Base-by-base conservation (phyloP, 768 basidiomycete genomes). In the Chlorophyllum brunneum region DNA sequence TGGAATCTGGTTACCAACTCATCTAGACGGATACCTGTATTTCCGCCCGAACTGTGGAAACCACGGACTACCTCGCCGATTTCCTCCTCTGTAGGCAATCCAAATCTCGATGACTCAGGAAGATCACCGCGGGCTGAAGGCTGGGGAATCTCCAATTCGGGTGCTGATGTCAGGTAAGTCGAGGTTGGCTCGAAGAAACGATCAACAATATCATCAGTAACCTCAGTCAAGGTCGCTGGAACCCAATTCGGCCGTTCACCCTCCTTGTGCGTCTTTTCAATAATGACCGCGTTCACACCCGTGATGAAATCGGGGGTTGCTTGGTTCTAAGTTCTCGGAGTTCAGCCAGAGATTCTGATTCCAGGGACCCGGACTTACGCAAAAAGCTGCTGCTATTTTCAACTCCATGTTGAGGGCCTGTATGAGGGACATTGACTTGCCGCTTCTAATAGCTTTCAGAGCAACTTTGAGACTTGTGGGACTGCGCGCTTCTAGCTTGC, bases 381-480 rank as follows among this genome's bases (percentile, higher is more conserved):
- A 90, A 67, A 83, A 95, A 13, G 92, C 93, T 29, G 88, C 83
- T 16, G 92, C 94, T 61, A 98, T 87, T 59, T 81, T 81, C 57
- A 94, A 73, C 63, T 98, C 95, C 83, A 88, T 92, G 58, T 86
- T 71, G 54, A 98, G 72, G 1, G 81, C 82, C 52, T 88, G 75
- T 4, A 75, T 71, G 34, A 98, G 72, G 2, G 76, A 64, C 74
- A 85, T 67, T 1, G 69, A 68, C 59, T 74, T 80, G n/a, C 92
- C 94, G 54, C 72, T 71, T 41, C 87, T 82, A 49, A 94, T 79
- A 1, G 91, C 89, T 59, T 78, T 71, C 18, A 98, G 74, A n/a
- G 95, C 81, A 30, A 98, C 87, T 65, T 90, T 91, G 58, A 98
- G 76, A 59, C 92, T 94, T 1, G 95, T 97, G 9, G 95, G 95